phyloP scores from a whole-genome alignment of 805 yeast genomes.

The Saccharomycopsis lassenensis region DNA sequence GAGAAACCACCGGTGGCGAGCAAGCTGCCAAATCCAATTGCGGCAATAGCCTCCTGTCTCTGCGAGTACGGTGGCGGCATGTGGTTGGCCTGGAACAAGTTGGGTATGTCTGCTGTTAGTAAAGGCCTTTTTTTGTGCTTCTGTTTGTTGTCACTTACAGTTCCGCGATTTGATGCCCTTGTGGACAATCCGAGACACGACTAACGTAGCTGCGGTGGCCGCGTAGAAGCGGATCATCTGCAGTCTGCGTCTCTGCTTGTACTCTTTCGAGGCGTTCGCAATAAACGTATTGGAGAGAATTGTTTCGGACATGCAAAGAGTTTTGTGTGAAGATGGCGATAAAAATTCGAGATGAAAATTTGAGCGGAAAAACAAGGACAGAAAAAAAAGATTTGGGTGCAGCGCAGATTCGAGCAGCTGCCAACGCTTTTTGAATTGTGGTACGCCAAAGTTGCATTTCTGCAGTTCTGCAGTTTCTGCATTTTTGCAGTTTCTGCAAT shows the following conservation, averaged over 20 bases:
- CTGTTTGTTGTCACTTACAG: no score
- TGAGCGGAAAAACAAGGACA: no score
- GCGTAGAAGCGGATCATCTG: conserved; percentile 68
- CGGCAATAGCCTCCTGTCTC: conserved; percentile 74
- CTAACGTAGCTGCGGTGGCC: conserved; percentile 59
- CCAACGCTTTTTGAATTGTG: no score
- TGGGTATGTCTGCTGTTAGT: conserved; percentile 49
- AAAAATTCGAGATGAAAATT: no score
- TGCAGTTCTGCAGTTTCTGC: no score
- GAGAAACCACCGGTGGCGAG: conserved; percentile 63
- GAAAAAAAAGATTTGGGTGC: no score
- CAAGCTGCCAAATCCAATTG: conserved; percentile 71
- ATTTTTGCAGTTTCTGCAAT: no score
- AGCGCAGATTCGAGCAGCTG: no score
- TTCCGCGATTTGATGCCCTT: conserved; percentile 64
- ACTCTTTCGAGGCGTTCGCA: conserved; percentile 27
- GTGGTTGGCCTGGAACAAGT: conserved; percentile 74
- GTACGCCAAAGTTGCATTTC: no score
- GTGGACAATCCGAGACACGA: conserved; percentile 64
- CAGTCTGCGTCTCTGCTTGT: conserved; percentile 49
- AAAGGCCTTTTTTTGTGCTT: no score
- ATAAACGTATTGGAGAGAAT: conserved; percentile 2
- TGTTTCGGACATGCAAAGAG: no score
- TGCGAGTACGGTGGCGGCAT: conserved; percentile 75
- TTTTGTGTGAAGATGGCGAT: no score